Base-by-base conservation (phyloP, 164 flowering plant species). In the Vitis vinifera region DNA sequence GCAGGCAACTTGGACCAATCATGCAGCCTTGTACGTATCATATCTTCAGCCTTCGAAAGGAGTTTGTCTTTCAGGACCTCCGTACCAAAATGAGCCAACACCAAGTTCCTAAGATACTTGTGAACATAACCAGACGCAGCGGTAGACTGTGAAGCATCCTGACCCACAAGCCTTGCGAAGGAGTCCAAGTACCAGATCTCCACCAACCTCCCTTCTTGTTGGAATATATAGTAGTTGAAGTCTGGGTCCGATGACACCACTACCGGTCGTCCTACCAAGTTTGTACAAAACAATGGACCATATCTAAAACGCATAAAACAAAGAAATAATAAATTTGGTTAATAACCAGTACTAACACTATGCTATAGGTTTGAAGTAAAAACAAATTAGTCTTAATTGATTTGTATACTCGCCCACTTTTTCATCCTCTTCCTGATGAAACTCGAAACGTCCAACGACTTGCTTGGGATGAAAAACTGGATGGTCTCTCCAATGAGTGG, bases 401-500 rank as follows among this genome's bases (percentile, higher is more conserved):
- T 23, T 23, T 23, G 27, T 23, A 23, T 23, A 1, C 27, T 1
- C 31, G 9, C 3, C 59, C 76, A 78, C 86, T 70, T 81, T 37
- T 72, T 65, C 51, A 81, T 31, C 67, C 84, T 74, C 4, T 27
- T 69, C 30, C 73, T 76, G 49, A 79, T 67, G 71, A 83, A 83
- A 10, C 79, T 74, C 0, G 59, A 73, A 55, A 79, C 44, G 60
- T 83, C 84, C 4, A 75, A 15, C 3, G 79, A 69, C 49, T 68
- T 58, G 51, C 73, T 68, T 1, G 82, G 81, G 16, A 68, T 55
- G 66, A 76, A 10, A 10, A 78, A 58, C 62, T 79, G 65, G 63
- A 83, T 64, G 44, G 78, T 76, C 72, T 83, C 86, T 12, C 86
- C 86, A 48, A 81, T 70, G 13, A 81, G 66, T 47, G 86, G 84